A percentile compares a stretch with the other conserved stretches of the same genome.
phyloP scores from a whole-genome alignment of 768 basidiomycete genomes.

The Trametes elegans region DNA sequence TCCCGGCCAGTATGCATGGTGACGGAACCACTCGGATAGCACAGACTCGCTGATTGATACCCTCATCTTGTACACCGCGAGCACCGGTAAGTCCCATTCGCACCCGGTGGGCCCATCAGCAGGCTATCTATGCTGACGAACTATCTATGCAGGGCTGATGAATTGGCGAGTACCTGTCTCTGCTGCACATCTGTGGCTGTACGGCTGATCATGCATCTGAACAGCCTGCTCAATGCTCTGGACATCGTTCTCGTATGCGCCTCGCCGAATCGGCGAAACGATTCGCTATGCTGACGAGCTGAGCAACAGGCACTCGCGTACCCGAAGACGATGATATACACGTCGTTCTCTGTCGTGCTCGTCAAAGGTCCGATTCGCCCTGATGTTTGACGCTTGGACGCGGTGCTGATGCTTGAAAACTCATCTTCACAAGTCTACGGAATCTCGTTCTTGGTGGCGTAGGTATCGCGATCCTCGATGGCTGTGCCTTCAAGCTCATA shows the following conservation, averaged over 20 bases:
- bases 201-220: no score
- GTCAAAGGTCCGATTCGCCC: constrained; percentile 6
- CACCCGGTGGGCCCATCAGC: not conserved
- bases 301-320: not conserved
- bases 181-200: no score
- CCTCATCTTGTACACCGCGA: constrained; percentile 2
- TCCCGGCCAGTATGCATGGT: no score
- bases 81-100: not conserved
- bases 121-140: not conserved
- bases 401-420: not conserved
- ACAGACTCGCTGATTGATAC: constrained; percentile 5
- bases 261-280: not conserved
- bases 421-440: not conserved
- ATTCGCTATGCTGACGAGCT: not conserved
- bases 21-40: no score
- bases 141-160: not conserved
- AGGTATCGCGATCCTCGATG: not conserved
- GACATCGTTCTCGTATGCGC: not conserved
- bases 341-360: not conserved
- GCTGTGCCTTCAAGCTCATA: no score
- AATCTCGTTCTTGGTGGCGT: constrained; percentile 7
- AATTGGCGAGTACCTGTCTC: not conserved
- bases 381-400: not conserved
- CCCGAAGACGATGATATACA: constrained; percentile 3
- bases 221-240: no score